Conservation (phyloP, 306 rosid genomes). For the Malus sieversii region DNA sequence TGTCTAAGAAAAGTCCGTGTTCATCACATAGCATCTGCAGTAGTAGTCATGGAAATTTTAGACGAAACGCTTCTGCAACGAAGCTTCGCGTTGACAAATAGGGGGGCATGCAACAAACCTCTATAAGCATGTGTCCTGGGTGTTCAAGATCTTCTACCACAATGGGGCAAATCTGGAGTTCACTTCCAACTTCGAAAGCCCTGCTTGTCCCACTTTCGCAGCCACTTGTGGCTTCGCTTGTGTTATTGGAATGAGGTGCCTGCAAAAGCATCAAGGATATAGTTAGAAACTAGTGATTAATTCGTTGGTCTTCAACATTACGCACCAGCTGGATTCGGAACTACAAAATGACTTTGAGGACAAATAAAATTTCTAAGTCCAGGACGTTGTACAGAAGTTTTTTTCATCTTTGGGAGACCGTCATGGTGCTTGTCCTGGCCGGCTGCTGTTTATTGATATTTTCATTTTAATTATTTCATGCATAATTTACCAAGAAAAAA, state of each 20-base stretch:
- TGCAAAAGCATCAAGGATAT: constrained; percentile 14
- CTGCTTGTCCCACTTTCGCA: constrained; percentile 54
- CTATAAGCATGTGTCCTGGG: constrained; percentile 70
- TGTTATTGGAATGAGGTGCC: constrained; percentile 36
- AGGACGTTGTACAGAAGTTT: neutral
- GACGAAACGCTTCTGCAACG: neutral
- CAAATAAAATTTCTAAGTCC: neutral
- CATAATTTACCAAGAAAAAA: too few species aligned
- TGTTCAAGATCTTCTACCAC: constrained; percentile 76
- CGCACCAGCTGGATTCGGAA: neutral
- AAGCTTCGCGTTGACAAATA: neutral
- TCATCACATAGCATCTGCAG: constrained; percentile 55
- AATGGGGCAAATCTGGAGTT: constrained; percentile 55
- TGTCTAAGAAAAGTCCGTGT: constrained; percentile 72
- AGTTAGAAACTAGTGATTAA: neutral
- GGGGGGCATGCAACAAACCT: constrained; percentile 32
- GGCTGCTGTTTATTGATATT: too few species aligned
- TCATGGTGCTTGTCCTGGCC: too few species aligned
- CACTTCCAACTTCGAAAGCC: constrained; percentile 55
- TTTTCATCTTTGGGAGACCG: neutral
- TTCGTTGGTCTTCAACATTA: neutral
- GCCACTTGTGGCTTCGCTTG: constrained; percentile 10
- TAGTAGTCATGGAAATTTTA: neutral
- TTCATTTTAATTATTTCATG: too few species aligned
- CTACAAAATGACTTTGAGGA: neutral